A percentile compares a stretch with the other conserved stretches of the same genome.
Conservation (phyloP, 305 asterid species). For the Fraxinus paxiana region DNA sequence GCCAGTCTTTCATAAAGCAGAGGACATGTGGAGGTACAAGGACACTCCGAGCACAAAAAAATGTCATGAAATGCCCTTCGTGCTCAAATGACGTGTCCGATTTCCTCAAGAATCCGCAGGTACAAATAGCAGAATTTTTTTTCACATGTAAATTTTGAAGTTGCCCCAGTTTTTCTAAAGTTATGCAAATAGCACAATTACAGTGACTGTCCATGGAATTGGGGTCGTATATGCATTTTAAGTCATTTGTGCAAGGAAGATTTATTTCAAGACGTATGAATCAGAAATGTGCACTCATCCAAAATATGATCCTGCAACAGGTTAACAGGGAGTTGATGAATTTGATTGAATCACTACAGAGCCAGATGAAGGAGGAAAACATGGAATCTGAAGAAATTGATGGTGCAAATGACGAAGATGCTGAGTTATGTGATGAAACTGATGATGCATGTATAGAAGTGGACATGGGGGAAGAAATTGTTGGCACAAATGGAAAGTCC, state of each 20-base stretch:
- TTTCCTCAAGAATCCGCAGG: slow-evolving; percentile 83
- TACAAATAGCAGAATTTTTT: slow-evolving; percentile 6
- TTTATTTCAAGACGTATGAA: slow-evolving; percentile 11
- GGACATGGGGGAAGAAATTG: slow-evolving; percentile 31
- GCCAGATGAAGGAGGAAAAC: slow-evolving; percentile 53
- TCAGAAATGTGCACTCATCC: not conserved
- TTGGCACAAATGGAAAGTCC: slow-evolving; percentile 19
- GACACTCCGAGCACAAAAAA: slow-evolving; percentile 71
- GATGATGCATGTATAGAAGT: slow-evolving; percentile 12
- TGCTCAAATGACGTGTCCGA: slow-evolving; percentile 72
- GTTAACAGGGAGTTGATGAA: slow-evolving; percentile 80
- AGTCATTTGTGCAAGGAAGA: not conserved
- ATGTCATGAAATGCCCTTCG: slow-evolving; percentile 76
- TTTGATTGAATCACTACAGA: slow-evolving; percentile 61
- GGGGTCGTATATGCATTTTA: not conserved
- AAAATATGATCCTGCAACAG: slow-evolving; percentile 35
- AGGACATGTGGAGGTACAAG: slow-evolving; percentile 70
- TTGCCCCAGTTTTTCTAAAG: not conserved
- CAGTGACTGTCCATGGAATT: not conserved
- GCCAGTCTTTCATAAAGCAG: slow-evolving; percentile 59
- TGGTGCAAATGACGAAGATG: slow-evolving; percentile 28
- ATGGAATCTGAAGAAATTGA: slow-evolving; percentile 31
- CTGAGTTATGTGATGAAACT: slow-evolving; percentile 23
- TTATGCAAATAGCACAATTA: not conserved
- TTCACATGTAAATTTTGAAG: not conserved